Evolutionary conservation across 1,139 yeast genomes (phyloP).

Genomic region (Pneumocystis murina): DNA sequence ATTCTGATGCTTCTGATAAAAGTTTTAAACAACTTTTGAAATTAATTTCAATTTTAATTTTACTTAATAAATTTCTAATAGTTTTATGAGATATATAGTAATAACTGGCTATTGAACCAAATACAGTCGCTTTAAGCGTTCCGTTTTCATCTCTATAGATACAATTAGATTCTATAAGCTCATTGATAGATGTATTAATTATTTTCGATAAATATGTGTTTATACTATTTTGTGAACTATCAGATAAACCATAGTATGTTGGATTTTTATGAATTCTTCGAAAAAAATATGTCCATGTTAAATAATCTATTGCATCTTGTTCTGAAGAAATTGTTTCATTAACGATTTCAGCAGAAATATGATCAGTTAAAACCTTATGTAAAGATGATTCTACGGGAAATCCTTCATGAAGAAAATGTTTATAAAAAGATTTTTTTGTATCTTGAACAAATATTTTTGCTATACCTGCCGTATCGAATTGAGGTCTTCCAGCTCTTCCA

Average conservation of each 20-base stretch:
- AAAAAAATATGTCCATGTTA: conserved; percentile 89
- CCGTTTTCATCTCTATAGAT: conserved; percentile 31
- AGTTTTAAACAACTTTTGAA: conserved; percentile 59
- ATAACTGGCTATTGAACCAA: conserved; percentile 71
- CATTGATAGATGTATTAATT: conserved; percentile 55
- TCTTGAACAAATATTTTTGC: conserved; percentile 92
- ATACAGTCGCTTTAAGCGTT: conserved; percentile 39
- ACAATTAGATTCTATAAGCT: conserved; percentile 61
- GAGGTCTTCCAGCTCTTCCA: conserved; percentile 72
- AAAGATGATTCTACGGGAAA: conserved; percentile 95
- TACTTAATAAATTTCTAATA: conserved; percentile 48
- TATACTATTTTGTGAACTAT: conserved; percentile 46
- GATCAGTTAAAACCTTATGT: conserved; percentile 85
- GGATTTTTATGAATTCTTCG: conserved; percentile 93
- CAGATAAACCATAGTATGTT: conserved; percentile 81
- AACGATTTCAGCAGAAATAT: conserved; percentile 89
- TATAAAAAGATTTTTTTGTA: conserved; percentile 78
- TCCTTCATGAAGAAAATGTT: conserved; percentile 85
- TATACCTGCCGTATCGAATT: conserved; percentile 86
- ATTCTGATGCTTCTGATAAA: conserved; percentile 72
- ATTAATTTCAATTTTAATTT: conserved; percentile 35
- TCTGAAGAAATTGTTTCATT: conserved; percentile 69
- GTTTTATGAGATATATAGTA: conserved; percentile 90
- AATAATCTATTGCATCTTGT: conserved; percentile 82
- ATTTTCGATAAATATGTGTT: conserved; percentile 55